Evolutionary conservation across 192 early-diverging fungal genomes (phyloP).

Genomic region (Linnemannia elongata): DNA sequence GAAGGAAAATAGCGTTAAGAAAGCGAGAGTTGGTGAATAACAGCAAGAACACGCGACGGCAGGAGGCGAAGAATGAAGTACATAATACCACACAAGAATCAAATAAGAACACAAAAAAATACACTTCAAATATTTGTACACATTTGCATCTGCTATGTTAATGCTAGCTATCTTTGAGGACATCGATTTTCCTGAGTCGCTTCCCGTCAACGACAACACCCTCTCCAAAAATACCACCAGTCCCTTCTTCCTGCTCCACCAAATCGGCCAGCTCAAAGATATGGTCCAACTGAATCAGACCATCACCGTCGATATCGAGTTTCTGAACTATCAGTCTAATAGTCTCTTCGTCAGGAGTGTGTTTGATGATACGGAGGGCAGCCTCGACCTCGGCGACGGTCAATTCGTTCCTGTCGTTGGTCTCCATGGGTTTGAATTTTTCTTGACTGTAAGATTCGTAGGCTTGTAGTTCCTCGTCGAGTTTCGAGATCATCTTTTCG

Average conservation of each 20-base stretch:
- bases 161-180: not conserved
- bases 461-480: conserved; percentile 78
- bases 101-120: not conserved
- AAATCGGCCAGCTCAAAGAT: conserved; percentile 61
- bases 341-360: conserved; percentile 70
- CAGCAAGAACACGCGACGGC: not conserved
- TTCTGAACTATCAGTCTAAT: conserved; percentile 79
- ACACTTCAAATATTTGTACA: not conserved
- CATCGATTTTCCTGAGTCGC: conserved; percentile 34
- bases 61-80: not conserved
- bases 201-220: conserved; percentile 59
- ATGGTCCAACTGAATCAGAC: conserved; percentile 70
- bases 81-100: not conserved
- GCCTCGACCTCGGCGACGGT: conserved; percentile 71
- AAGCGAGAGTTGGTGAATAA: not conserved
- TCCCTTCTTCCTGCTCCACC: conserved; percentile 62
- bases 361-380: conserved; percentile 71
- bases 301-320: conserved; percentile 76
- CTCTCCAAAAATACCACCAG: conserved; percentile 36
- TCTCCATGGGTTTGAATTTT: conserved; percentile 68
- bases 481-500: conserved; percentile 83
- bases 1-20: too few species aligned
- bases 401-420: conserved; percentile 73
- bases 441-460: conserved; percentile 59
- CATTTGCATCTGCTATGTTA: not conserved